Evolutionary conservation across 768 basidiomycete genomes (phyloP).

Genomic region (Inosperma sp.): DNA sequence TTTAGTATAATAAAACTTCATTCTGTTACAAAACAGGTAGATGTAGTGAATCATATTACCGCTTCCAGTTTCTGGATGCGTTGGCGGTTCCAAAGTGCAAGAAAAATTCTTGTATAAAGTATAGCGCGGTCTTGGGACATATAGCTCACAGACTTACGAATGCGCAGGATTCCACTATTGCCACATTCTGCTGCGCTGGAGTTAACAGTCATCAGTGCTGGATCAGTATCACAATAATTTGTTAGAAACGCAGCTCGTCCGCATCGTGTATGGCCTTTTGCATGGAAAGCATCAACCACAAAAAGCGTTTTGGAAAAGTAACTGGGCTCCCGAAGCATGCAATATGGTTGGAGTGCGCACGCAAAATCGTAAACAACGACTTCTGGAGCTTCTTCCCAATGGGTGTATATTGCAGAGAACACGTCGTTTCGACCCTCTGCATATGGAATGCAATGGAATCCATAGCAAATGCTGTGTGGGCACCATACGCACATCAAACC

Average conservation of each 20-base stretch:
- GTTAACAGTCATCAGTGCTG: slow-evolving; percentile 22
- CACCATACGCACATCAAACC: too few relatives aligned
- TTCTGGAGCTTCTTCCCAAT: slow-evolving; percentile 17
- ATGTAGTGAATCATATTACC: background rate
- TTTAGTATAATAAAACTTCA: background rate
- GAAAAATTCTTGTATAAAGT: slow-evolving; percentile 24
- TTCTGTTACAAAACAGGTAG: background rate
- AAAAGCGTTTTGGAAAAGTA: slow-evolving; percentile 22
- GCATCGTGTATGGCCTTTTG: slow-evolving; percentile 32
- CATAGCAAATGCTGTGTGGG: too few relatives aligned
- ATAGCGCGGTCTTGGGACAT: too few relatives aligned
- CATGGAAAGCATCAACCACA: slow-evolving; percentile 30
- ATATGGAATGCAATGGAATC: slow-evolving; percentile 14
- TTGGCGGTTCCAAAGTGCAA: slow-evolving; percentile 16
- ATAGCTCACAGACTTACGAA: slow-evolving; percentile 25
- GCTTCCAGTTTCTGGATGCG: slow-evolving; percentile 1
- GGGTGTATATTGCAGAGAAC: background rate
- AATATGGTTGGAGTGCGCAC: slow-evolving; percentile 26
- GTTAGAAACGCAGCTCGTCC: slow-evolving; percentile 24
- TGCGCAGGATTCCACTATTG: slow-evolving; percentile 24
- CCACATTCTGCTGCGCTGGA: slow-evolving; percentile 33
- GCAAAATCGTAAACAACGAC: slow-evolving; percentile 20
- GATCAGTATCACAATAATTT: slow-evolving; percentile 24
- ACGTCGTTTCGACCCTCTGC: slow-evolving; percentile 13
- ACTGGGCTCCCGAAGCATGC: slow-evolving; percentile 11